Percentiles rank a stretch among this genome's conserved stretches.
These are phyloP conservation scores for Crithidia bombi DNA, from an alignment of 208 protist genomes.

Conservation along the genomic window DNA sequence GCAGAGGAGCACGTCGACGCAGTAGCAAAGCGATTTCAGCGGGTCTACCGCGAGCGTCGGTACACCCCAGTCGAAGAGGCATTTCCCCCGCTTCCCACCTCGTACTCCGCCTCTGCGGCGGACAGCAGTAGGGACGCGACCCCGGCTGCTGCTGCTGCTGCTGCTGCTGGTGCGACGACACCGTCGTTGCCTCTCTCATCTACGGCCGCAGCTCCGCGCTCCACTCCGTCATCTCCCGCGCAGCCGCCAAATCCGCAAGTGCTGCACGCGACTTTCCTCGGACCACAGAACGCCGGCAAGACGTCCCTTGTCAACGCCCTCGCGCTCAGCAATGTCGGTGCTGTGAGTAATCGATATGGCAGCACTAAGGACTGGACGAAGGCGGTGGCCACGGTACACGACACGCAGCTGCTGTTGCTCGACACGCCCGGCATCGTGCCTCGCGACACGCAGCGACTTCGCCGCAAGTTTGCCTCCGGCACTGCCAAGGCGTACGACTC, in stretches of 20 bases:
- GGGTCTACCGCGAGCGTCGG: constrained; percentile 82
- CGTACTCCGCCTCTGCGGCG: constrained; percentile 33
- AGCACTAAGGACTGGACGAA: constrained; percentile 84
- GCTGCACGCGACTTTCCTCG: constrained; percentile 70
- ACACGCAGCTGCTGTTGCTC: constrained; percentile 86
- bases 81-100: constrained; percentile 57
- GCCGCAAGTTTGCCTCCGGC: constrained; percentile 54
- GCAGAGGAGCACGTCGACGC: constrained; percentile 64
- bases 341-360: constrained; percentile 82
- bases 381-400: constrained; percentile 84
- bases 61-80: constrained; percentile 86
- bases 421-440: constrained; percentile 84
- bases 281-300: constrained; percentile 89
- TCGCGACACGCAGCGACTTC: constrained; percentile 49
- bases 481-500: constrained; percentile 84
- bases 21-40: constrained; percentile 76
- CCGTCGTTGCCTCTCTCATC: neutral
- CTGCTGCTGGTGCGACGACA: neutral
- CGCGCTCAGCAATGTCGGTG: constrained; percentile 79
- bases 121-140: neutral
- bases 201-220: no score
- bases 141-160: neutral
- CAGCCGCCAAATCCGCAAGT: constrained; percentile 55
- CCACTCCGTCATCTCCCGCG: neutral
- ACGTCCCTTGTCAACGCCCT: constrained; percentile 90